Evolutionary conservation across 176 grass and related monocot genomes (phyloP).

Genomic region (maize (Zea mays)): Zm-B73-REFERENCE-NAM-5.0 NC_050099.1:183229501-183230000

Average conservation of each 20-base stretch:
- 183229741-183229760: slow-evolving; percentile 70
- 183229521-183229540: slow-evolving; percentile 86
- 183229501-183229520: slow-evolving; percentile 89
- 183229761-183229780: slow-evolving; percentile 75
- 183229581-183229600: slow-evolving; percentile 34
- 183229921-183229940: slow-evolving; percentile 99
- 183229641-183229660: slow-evolving; percentile 52
- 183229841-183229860: slow-evolving; percentile 77
- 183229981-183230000: slow-evolving; percentile 86
- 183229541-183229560: slow-evolving; percentile 89
- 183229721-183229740: slow-evolving; percentile 81
- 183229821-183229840: slow-evolving; percentile 67
- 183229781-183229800: slow-evolving; percentile 79
- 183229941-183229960: slow-evolving; percentile 61
- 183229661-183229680: slow-evolving; percentile 63
- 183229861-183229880: slow-evolving; percentile 95
- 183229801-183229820: slow-evolving; percentile 60
- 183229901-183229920: slow-evolving; percentile 92
- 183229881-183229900: slow-evolving; percentile 59
- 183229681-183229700: slow-evolving; percentile 59
- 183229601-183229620: slow-evolving; percentile 29
- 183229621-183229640: slow-evolving; percentile 21
- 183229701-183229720: slow-evolving; percentile 46
- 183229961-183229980: slow-evolving; percentile 70
- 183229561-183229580: slow-evolving; percentile 65